Conservation (phyloP, 176 grass and related monocot genomes). For the Oryza glaberrima region DNA sequence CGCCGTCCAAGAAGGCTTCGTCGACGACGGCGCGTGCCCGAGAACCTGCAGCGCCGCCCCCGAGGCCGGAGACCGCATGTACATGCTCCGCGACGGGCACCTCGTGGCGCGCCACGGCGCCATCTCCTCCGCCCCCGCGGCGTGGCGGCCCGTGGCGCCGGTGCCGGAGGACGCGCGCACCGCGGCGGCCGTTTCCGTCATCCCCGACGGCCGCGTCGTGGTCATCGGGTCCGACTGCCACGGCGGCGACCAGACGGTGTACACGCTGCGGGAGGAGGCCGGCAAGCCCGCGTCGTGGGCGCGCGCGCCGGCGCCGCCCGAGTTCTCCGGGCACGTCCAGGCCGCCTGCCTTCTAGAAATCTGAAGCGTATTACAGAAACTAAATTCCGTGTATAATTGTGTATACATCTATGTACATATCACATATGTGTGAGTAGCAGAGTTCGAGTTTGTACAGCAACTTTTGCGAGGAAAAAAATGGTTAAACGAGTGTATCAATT, state of each 20-base stretch:
- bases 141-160: slow-evolving; percentile 57
- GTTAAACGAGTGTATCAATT: neutral
- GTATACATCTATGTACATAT: neutral
- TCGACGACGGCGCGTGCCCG: slow-evolving; percentile 60
- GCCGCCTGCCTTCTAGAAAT: slow-evolving; percentile 63
- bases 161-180: slow-evolving; percentile 66
- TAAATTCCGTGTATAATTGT: neutral
- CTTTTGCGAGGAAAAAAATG: neutral
- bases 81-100: slow-evolving; percentile 65
- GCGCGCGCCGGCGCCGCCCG: slow-evolving; percentile 37
- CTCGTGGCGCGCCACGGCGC: slow-evolving; percentile 49
- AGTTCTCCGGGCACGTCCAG: slow-evolving; percentile 81
- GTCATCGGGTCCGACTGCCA: slow-evolving; percentile 63
- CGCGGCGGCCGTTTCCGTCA: slow-evolving; percentile 30
- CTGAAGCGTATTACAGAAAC: slow-evolving; percentile 28
- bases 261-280: slow-evolving; percentile 48
- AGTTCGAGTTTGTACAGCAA: neutral
- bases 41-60: slow-evolving; percentile 55
- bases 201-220: slow-evolving; percentile 49
- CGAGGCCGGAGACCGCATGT: slow-evolving; percentile 33
- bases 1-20: slow-evolving; percentile 22
- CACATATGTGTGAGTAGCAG: neutral
- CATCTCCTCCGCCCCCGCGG: neutral
- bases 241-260: slow-evolving; percentile 60
- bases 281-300: slow-evolving; percentile 53